Evolutionary conservation across 1,139 yeast species (phyloP).

Genomic region (Hanseniaspora gamundiae): DNA sequence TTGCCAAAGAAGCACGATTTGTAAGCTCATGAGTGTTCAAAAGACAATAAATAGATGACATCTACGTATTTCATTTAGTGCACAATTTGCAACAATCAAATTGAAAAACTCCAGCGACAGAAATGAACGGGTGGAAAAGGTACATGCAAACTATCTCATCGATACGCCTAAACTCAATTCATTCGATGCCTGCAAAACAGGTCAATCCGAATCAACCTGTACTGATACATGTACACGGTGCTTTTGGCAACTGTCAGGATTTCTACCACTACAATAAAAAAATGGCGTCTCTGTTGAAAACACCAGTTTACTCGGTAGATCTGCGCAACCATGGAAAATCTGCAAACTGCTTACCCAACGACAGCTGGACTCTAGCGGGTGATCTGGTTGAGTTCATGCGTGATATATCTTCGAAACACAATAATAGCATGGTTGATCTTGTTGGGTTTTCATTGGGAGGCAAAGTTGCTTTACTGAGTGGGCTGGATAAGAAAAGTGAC

Average conservation of each 20-base stretch:
- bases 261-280: constrained; percentile 17
- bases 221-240: constrained; percentile 20
- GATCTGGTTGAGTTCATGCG: constrained; percentile 28
- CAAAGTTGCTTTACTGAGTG: constrained; percentile 18
- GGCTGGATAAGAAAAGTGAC: constrained; percentile 11
- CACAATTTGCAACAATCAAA: too few species aligned
- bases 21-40: too few species aligned
- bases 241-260: constrained; percentile 17
- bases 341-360: constrained; percentile 33
- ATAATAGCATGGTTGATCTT: constrained; percentile 12
- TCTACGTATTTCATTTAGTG: too few species aligned
- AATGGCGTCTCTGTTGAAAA: constrained; percentile 25
- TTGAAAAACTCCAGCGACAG: too few species aligned
- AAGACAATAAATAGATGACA: too few species aligned
- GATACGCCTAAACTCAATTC: constrained; percentile 15
- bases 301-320: constrained; percentile 32
- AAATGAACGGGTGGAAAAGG: background rate
- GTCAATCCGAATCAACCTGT: constrained; percentile 11
- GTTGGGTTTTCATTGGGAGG: constrained; percentile 25
- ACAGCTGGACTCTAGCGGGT: constrained; percentile 31
- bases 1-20: too few species aligned
- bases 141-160: too few species aligned
- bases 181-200: constrained; percentile 11
- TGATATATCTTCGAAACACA: constrained; percentile 12
- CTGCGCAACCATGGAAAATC: constrained; percentile 44